Conservation (phyloP, 768 basidiomycete genomes). For the Lanmaoa rubissima region DNA sequence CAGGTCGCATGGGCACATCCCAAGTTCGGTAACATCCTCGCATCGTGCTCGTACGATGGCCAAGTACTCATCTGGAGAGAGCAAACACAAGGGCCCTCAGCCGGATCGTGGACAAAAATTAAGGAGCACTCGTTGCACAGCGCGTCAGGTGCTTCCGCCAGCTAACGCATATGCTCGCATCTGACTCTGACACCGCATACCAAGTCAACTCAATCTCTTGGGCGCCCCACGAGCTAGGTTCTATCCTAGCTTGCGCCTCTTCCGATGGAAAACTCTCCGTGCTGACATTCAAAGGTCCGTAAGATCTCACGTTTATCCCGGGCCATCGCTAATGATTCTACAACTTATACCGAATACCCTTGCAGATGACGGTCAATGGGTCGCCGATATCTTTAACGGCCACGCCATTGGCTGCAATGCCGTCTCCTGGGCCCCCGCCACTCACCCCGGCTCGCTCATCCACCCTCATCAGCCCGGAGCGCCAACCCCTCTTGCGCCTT, state of each 20-base stretch:
- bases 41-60: conserved; percentile 98
- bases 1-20: conserved; percentile 98
- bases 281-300: conserved; percentile 90
- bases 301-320: not conserved
- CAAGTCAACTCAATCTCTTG: conserved; percentile 93
- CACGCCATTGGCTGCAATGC: conserved; percentile 97
- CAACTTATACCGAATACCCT: no score
- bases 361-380: conserved; percentile 94
- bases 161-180: not conserved
- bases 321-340: not conserved
- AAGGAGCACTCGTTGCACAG: conserved; percentile 95
- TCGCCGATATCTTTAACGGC: conserved; percentile 90
- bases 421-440: conserved; percentile 95
- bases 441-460: conserved; percentile 81
- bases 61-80: conserved; percentile 99
- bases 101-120: conserved; percentile 84
- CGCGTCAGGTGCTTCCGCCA: conserved; percentile 72
- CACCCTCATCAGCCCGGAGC: conserved; percentile 54
- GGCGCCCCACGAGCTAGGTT: conserved; percentile 98
- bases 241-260: conserved; percentile 94
- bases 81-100: conserved; percentile 49
- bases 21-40: conserved; percentile 93
- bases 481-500: conserved; percentile 44
- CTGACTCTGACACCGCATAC: conserved; percentile 31
- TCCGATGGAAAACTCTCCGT: conserved; percentile 98